A percentile compares a stretch with the other conserved stretches of the same genome.
Conservation (phyloP, 225 moss, liverwort and hornwort species). For the Rhytidiadelphus loreus region DNA sequence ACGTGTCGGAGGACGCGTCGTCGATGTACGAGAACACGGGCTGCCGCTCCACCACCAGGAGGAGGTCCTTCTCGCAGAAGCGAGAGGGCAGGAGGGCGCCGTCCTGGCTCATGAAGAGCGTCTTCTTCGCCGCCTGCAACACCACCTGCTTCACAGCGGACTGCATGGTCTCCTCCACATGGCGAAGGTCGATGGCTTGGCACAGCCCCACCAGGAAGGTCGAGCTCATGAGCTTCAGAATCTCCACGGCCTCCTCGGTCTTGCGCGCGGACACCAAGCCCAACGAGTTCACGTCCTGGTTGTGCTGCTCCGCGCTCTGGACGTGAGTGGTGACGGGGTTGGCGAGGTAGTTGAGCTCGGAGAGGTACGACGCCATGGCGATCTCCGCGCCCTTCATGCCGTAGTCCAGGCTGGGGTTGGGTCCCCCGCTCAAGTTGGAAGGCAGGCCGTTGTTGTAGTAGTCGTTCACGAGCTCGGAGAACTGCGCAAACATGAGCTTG, state of each 20-base stretch:
- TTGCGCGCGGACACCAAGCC: slow-evolving; percentile 50
- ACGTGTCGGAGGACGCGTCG: no score
- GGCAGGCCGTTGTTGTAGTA: slow-evolving; percentile 57
- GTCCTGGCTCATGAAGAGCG: no score
- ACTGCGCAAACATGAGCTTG: slow-evolving; percentile 54
- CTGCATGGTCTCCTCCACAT: no score
- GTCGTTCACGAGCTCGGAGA: slow-evolving; percentile 50
- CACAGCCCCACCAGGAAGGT: no score
- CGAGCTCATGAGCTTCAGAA: no score
- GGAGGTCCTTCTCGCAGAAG: no score
- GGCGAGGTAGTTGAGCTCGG: slow-evolving; percentile 45
- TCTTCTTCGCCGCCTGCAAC: no score
- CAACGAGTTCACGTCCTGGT: slow-evolving; percentile 46
- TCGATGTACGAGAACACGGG: no score
- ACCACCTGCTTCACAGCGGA: no score
- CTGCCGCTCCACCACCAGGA: no score
- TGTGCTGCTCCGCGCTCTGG: slow-evolving; percentile 53
- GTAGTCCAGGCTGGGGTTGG: slow-evolving; percentile 50
- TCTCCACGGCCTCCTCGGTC: slow-evolving; percentile 23
- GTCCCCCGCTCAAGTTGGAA: slow-evolving; percentile 20
- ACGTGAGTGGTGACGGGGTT: slow-evolving; percentile 49
- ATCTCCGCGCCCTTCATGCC: slow-evolving; percentile 65
- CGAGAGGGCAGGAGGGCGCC: no score
- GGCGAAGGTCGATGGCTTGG: no score
- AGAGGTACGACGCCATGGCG: slow-evolving; percentile 45